These are phyloP conservation scores for Arthrobotrys sphaeroides DNA, from an alignment of 2,329 filamentous ascomycete species.

Conservation along the genomic window DNA sequence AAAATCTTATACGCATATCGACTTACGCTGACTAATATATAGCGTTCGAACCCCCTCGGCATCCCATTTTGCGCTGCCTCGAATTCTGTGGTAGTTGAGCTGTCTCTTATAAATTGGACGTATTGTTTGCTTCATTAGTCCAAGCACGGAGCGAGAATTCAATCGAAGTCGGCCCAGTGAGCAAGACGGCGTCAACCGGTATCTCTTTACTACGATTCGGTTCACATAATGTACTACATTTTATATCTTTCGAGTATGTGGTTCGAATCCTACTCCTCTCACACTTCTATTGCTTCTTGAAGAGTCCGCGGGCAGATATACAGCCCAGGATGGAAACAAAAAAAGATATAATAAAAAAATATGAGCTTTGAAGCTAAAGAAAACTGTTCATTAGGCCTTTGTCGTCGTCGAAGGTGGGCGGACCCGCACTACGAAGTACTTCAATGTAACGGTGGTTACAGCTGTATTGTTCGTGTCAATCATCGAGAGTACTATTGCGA, in stretches of 20 bases:
- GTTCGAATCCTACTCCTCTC: not conserved
- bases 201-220: not conserved
- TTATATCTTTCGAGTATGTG: slow-evolving; percentile 65
- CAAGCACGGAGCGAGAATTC: not conserved
- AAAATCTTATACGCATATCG: not conserved
- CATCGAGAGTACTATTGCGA: slow-evolving; percentile 76
- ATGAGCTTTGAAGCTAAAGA: not conserved
- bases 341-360: no score
- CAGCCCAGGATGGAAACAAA: no score
- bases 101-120: no score
- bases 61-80: no score
- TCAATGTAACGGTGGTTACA: slow-evolving; percentile 67
- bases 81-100: no score
- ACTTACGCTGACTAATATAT: not conserved
- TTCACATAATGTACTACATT: slow-evolving; percentile 61
- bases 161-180: not conserved
- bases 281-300: slow-evolving; percentile 10
- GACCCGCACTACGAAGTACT: slow-evolving; percentile 67
- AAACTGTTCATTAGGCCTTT: slow-evolving; percentile 55
- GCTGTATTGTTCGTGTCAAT: slow-evolving; percentile 74
- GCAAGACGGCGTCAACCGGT: not conserved
- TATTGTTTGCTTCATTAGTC: no score
- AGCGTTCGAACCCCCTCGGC: no score
- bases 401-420: slow-evolving; percentile 58
- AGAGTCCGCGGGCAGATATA: no score